Base-by-base conservation (phyloP, 805 yeast genomes). In the Zygoascus flipseniorum region DNA sequence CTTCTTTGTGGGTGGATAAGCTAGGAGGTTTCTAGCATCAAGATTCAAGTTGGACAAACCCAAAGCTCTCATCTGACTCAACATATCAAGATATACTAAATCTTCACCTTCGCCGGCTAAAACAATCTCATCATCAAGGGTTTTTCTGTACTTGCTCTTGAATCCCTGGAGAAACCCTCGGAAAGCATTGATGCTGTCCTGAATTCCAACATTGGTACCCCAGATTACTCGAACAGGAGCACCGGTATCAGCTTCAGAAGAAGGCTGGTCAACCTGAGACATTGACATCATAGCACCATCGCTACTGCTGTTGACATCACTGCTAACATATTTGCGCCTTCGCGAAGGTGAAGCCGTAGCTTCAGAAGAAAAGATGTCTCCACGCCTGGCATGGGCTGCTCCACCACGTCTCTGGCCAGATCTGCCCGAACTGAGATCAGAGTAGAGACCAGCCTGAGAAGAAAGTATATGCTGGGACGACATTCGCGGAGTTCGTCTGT, bases 131-230 rank as follows among this genome's bases (percentile, higher is more conserved):
- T 53, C 31, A 59, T 65, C 54, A 56, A 52, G 51, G 41, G 18
- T 53, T 39, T 43, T 66, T 56, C 97, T 77, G 69, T 86, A 82
- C 63, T 83, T 85, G 70, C 78, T 72, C 66, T 89, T 86, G 75
- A 89, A 93, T 26, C 85, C 80, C 83, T 86, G 83, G 62, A 93
- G 72, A 60, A 93, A 93, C 58, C 83, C 83, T 58, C 95, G 76
- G 72, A 93, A 92, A 50, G 79, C 77, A 60, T 81, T 85, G 41
- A 86, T 78, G 61, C 93, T 84, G 64, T 93, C 97, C 64, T 82
- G 87, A 64, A 93, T 90, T 48, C 95, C 85, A 28, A 93, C 96
- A 65, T 92, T 89, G 1, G 99, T 93, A 70, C 99, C 99, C 99
- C 99, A 93, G 64, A 93, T 92, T 52, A 93, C 96, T 63, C 95